Percentiles rank a stretch among this genome's conserved stretches.
phyloP scores from a whole-genome alignment of 176 grass and related monocot genomes.

The Ampelocalamus luodianensis region DNA sequence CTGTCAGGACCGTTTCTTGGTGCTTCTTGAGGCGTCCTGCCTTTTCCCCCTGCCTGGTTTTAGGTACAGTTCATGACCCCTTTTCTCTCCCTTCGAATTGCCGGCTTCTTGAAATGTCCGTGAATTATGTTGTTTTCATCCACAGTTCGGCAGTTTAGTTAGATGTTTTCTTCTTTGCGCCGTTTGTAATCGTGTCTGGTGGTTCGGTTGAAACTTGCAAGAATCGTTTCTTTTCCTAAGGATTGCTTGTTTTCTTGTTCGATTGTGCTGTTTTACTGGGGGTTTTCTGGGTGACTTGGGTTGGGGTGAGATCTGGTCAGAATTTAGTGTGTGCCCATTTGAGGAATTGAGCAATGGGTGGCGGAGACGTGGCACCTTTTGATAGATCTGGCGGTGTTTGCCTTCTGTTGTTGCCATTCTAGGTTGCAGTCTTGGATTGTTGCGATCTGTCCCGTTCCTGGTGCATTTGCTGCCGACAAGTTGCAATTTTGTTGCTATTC shows the following conservation, averaged over 20 bases:
- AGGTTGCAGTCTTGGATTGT: background rate
- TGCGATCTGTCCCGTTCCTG: background rate
- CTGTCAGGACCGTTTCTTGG: background rate
- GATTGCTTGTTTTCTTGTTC: background rate
- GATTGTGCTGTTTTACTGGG: background rate
- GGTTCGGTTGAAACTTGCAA: background rate
- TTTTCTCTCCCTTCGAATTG: background rate
- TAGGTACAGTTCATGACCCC: background rate
- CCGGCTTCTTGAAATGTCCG: background rate
- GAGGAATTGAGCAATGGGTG: background rate
- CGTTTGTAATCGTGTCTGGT: background rate
- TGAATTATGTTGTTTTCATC: background rate
- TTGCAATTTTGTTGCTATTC: constrained; percentile 7
- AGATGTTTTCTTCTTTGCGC: background rate
- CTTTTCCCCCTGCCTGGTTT: background rate
- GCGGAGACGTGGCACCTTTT: background rate
- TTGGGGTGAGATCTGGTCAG: background rate
- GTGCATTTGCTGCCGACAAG: background rate
- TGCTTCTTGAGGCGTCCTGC: background rate
- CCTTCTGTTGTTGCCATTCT: background rate
- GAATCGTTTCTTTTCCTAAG: background rate
- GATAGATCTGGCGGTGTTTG: background rate
- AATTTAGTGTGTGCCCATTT: background rate
- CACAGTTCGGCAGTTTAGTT: background rate
- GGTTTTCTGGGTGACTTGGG: background rate